Conservation (phyloP, 2,329 filamentous ascomycete species). For the Kalmusia sp. region DNA sequence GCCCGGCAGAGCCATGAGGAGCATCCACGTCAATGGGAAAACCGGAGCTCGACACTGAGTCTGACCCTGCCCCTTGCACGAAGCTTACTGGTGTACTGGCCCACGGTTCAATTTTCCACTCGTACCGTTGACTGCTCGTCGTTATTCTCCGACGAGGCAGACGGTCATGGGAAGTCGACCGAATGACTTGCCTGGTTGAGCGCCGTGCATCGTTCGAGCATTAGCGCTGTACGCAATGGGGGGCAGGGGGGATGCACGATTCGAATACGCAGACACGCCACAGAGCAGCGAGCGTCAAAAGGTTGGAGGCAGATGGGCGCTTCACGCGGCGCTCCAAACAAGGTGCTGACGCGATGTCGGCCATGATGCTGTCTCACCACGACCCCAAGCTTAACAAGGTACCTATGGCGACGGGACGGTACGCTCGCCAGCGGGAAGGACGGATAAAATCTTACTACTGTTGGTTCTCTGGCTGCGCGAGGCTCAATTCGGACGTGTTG, state of each 20-base stretch:
- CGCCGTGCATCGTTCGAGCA: not conserved
- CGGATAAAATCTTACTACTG: conserved; percentile 21
- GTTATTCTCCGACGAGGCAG: not conserved
- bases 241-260: not conserved
- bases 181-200: not conserved
- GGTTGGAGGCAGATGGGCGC: conserved; percentile 1
- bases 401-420: conserved; percentile 23
- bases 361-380: conserved; percentile 12
- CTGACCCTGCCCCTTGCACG: not conserved
- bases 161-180: not conserved
- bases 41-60: conserved; percentile 8
- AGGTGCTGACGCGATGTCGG: conserved; percentile 19
- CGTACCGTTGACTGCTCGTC: not conserved
- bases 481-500: conserved; percentile 13
- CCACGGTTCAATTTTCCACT: not conserved
- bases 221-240: conserved; percentile 2
- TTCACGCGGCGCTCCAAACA: conserved; percentile 15
- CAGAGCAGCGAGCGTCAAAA: too few species aligned
- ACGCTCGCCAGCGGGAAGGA: conserved; percentile 21
- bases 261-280: too few species aligned
- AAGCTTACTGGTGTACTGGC: conserved; percentile 11
- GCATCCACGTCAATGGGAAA: conserved; percentile 16
- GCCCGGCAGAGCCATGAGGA: not conserved
- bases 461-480: conserved; percentile 18
- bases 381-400: conserved; percentile 13